Evolutionary conservation across 495 filamentous ascomycete genomes (phyloP), one percentile per base, ranked within the genome.

Genomic region (Cryomyces minteri): DNA sequence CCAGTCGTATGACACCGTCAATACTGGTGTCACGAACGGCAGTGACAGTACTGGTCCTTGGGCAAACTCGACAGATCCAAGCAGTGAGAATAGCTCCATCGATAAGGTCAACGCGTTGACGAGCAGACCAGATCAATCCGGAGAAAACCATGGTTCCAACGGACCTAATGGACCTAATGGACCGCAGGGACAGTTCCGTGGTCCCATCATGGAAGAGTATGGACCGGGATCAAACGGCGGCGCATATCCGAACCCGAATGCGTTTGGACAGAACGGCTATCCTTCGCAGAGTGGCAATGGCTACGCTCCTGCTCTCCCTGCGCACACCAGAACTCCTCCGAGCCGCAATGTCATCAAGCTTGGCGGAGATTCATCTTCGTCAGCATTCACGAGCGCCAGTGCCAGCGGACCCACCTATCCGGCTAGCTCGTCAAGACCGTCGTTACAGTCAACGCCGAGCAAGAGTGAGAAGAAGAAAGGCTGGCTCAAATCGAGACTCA

Each of bases 1-100:
- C 43, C 79, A 74, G 48, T 86, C 81, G 4, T 75, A 84, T 52
- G 86, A 94, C 56, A 93, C 85, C 5, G 76, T 87, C 12, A 76
- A 79, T 28, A 80, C 82, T 0, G 76, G 71, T 0, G 77, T 78
- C 7, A 80, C 76, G 32, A 80, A 77, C 43, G 82, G 77, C 32
- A 79, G 75, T 42, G 73, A 77, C 41, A 75, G 65, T 41, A 69
- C 69, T 39, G 83, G 90, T 39, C 74, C 76, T 11, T 76, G 71
- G 53, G 80, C 76, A n/a, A 84, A 86, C 56, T 80, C 78, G 39
- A 92, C 84, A 32, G 84, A 94, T 51, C 87, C 85, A 1, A 92
- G 82, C 59, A 90, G 84, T 48, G 77, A 92, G 48, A 92, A 93
- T 62, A 92, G 83, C 63, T 92, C 84, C 4, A 71, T 88, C 45